Conservation (phyloP, 495 filamentous ascomycete species). For the Penicillium arizonense region DNA sequence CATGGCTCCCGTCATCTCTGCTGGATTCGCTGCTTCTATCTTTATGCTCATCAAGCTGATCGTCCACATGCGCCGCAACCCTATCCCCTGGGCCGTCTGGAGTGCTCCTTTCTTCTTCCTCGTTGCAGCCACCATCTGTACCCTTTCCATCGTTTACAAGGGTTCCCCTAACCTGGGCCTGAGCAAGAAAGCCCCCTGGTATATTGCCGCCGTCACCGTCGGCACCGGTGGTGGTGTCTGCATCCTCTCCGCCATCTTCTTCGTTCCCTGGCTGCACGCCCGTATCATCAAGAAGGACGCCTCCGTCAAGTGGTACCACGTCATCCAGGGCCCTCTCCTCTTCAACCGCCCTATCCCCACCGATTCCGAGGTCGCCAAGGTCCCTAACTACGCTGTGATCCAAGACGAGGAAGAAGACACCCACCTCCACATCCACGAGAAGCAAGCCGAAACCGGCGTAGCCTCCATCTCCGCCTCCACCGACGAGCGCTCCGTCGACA, state of each 20-base stretch:
- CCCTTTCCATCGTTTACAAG: constrained; percentile 64
- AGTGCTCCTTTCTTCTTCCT: constrained; percentile 59
- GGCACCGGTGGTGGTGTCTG: constrained; percentile 51
- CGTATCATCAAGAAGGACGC: constrained; percentile 55
- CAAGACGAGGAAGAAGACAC: constrained; percentile 40
- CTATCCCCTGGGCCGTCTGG: constrained; percentile 56
- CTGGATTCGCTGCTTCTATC: constrained; percentile 53
- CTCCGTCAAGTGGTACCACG: constrained; percentile 51
- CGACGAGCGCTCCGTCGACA: constrained; percentile 45
- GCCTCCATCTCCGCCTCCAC: constrained; percentile 17
- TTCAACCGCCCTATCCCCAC: constrained; percentile 42
- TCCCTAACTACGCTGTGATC: constrained; percentile 54
- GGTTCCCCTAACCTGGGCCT: constrained; percentile 57
- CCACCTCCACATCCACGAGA: constrained; percentile 25
- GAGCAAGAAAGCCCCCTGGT: constrained; percentile 54
- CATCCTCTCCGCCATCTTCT: constrained; percentile 55
- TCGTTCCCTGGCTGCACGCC: constrained; percentile 56
- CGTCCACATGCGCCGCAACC: constrained; percentile 57
- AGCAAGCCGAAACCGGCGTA: constrained; percentile 25
- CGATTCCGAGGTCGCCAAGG: constrained; percentile 41
- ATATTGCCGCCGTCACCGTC: constrained; percentile 55
- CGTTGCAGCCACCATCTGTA: constrained; percentile 55
- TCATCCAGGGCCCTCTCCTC: constrained; percentile 53
- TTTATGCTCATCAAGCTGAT: constrained; percentile 61
- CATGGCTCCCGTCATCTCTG: constrained; percentile 60